Percentiles rank a stretch among this genome's conserved stretches.
Evolutionary conservation across 345 rosid genomes (phyloP).

Genomic region (Pugionium dolabratum): DNA sequence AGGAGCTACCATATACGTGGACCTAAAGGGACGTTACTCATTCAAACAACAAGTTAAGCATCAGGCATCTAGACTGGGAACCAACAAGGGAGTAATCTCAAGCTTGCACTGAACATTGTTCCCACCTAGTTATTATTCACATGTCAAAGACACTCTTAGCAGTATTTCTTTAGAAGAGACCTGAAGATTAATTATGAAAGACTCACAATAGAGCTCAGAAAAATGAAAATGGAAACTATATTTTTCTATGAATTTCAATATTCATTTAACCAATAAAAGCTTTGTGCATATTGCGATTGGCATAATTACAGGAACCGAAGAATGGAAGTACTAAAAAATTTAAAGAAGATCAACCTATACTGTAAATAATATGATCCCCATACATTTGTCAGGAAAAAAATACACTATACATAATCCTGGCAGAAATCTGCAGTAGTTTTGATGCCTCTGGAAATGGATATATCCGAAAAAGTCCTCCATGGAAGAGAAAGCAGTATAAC

Average conservation of each 20-base stretch:
- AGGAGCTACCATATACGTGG: slow-evolving; percentile 16
- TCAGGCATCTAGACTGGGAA: slow-evolving; percentile 10
- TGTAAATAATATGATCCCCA: slow-evolving; percentile 62
- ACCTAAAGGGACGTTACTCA: slow-evolving; percentile 24
- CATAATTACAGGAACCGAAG: slow-evolving; percentile 73
- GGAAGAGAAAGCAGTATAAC: slow-evolving; percentile 32
- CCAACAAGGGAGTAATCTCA: slow-evolving; percentile 15
- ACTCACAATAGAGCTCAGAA: neutral
- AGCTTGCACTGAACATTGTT: slow-evolving; percentile 15
- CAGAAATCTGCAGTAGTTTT: slow-evolving; percentile 56
- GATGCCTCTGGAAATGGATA: slow-evolving; percentile 43
- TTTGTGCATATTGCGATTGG: slow-evolving; percentile 42
- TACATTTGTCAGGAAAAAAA: slow-evolving; percentile 82
- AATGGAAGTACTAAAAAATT: slow-evolving; percentile 83
- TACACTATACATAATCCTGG: slow-evolving; percentile 90
- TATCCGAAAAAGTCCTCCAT: slow-evolving; percentile 42
- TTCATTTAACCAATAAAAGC: slow-evolving; percentile 29
- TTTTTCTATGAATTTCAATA: slow-evolving; percentile 28
- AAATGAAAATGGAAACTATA: neutral
- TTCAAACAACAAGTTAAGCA: slow-evolving; percentile 19
- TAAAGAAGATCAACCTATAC: slow-evolving; percentile 74
- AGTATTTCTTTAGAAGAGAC: slow-evolving; percentile 10
- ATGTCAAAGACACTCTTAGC: slow-evolving; percentile 7
- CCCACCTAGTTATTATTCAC: slow-evolving; percentile 8
- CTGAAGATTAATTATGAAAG: slow-evolving; percentile 3